These are phyloP conservation scores for Mycena filopes DNA, from an alignment of 768 basidiomycete genomes.

Conservation along the genomic window DNA sequence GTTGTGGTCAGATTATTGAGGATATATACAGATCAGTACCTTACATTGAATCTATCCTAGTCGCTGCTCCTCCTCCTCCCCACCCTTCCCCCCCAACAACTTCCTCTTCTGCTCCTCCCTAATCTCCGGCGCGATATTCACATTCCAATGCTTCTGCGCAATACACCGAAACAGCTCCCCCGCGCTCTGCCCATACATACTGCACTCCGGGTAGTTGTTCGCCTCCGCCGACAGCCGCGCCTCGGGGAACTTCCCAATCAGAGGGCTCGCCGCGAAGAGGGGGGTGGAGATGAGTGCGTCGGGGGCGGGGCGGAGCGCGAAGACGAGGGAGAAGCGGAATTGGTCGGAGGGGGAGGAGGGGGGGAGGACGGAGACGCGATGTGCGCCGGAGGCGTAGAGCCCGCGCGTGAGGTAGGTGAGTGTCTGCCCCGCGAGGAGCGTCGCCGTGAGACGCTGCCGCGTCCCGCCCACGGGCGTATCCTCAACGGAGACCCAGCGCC, in stretches of 20 bases:
- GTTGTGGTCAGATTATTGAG: too few relatives aligned
- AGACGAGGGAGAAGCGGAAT: conserved; percentile 30
- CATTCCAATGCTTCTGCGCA: conserved; percentile 26
- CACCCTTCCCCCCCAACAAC: not conserved
- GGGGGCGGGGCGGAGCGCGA: conserved; percentile 28
- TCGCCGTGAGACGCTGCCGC: conserved; percentile 22
- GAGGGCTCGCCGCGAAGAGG: conserved; percentile 8
- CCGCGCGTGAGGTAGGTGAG: conserved; percentile 30
- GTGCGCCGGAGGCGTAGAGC: conserved; percentile 25
- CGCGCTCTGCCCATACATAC: conserved; percentile 26
- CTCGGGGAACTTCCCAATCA: conserved; percentile 19
- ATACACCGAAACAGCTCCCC: conserved; percentile 22
- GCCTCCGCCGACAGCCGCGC: not conserved
- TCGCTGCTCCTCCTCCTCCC: not conserved
- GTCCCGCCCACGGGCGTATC: conserved; percentile 8
- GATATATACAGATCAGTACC: too few relatives aligned
- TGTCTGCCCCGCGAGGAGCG: conserved; percentile 29
- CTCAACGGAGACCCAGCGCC: conserved; percentile 32
- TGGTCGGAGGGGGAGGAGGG: not conserved
- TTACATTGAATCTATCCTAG: too few relatives aligned
- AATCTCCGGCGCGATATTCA: conserved; percentile 30
- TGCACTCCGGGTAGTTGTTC: conserved; percentile 24
- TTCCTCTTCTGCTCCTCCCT: conserved; percentile 25
- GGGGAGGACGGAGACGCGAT: conserved; percentile 32
- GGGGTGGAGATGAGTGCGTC: conserved; percentile 17